phyloP scores from a whole-genome alignment of 2,329 filamentous ascomycete species.

The Chrysosporium queenslandicum region DNA sequence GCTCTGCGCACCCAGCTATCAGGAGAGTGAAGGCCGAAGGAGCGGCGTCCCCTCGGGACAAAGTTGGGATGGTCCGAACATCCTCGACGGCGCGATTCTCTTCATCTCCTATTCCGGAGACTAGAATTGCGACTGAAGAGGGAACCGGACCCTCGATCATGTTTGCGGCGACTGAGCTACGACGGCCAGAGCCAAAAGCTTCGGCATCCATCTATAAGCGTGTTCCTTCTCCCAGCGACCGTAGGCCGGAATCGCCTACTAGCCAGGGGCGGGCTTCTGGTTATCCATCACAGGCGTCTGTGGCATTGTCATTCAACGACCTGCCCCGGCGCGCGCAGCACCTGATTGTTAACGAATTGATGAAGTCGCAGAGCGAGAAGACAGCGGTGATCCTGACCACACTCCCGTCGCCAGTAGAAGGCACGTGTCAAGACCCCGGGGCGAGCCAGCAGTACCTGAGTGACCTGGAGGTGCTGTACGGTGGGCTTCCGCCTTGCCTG shows the following conservation, averaged over 20 bases:
- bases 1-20: constrained; percentile 7
- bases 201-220: constrained; percentile 33
- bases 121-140: constrained; percentile 55
- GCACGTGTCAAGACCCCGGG: constrained; percentile 59
- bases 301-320: constrained; percentile 75
- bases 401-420: constrained; percentile 67
- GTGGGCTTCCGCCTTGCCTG: constrained; percentile 63
- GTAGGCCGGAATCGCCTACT: background rate
- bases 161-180: constrained; percentile 49
- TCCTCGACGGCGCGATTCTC: constrained; percentile 47
- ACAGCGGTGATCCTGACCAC: constrained; percentile 78
- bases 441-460: constrained; percentile 65
- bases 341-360: constrained; percentile 75
- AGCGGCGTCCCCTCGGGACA: constrained; percentile 10
- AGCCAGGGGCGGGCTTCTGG: constrained; percentile 30
- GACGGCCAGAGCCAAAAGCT: constrained; percentile 12
- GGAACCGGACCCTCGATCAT: constrained; percentile 61
- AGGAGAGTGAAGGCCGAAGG: constrained; percentile 11
- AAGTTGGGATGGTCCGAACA: constrained; percentile 8
- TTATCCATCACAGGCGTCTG: constrained; percentile 49
- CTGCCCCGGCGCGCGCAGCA: constrained; percentile 76
- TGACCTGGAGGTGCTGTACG: constrained; percentile 68
- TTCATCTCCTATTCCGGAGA: constrained; percentile 61
- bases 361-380: constrained; percentile 55
- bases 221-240: constrained; percentile 19